Percentiles rank a stretch among this genome's conserved stretches.
phyloP scores from a whole-genome alignment of 495 filamentous ascomycete genomes.

The Wilcoxina mikolae region DNA sequence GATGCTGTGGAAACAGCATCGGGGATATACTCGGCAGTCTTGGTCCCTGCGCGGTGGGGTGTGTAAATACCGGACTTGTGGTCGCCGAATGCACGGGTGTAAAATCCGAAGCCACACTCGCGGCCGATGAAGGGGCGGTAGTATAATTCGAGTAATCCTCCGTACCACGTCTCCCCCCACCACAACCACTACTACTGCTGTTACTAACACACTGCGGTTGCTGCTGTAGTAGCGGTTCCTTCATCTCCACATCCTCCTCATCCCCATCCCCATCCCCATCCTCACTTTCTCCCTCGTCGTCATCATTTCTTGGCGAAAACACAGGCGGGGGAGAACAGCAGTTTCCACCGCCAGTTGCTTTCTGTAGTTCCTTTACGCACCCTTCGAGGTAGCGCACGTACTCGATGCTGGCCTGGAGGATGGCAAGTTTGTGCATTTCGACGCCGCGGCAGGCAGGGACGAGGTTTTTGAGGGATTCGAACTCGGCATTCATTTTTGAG shows the following conservation, averaged over 20 bases:
- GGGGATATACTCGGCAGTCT: conserved; percentile 33
- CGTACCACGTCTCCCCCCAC: too few species aligned
- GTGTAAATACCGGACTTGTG: conserved; percentile 19
- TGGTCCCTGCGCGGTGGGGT: conserved; percentile 22
- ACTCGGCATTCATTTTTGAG: conserved; percentile 99
- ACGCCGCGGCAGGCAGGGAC: conserved; percentile 82
- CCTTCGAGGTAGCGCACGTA: conserved; percentile 89
- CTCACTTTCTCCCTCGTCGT: conserved; percentile 7
- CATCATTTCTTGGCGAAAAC: not conserved
- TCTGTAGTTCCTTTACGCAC: conserved; percentile 71
- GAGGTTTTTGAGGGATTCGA: conserved; percentile 82
- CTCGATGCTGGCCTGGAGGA: conserved; percentile 92
- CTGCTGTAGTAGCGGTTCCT: not conserved
- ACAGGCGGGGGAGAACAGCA: conserved; percentile 10
- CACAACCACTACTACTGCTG: too few species aligned
- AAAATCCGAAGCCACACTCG: not conserved
- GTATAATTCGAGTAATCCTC: not conserved
- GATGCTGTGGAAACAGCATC: conserved; percentile 31
- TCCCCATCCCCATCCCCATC: conserved; percentile 29
- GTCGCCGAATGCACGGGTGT: conserved; percentile 1
- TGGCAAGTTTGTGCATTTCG: conserved; percentile 97
- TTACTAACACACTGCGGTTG: too few species aligned
- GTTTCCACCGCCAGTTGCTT: conserved; percentile 32
- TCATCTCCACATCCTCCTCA: conserved; percentile 19
- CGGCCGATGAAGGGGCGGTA: not conserved